Base-by-base conservation (phyloP, 768 basidiomycete species). In the Lentinula boryana region DNA sequence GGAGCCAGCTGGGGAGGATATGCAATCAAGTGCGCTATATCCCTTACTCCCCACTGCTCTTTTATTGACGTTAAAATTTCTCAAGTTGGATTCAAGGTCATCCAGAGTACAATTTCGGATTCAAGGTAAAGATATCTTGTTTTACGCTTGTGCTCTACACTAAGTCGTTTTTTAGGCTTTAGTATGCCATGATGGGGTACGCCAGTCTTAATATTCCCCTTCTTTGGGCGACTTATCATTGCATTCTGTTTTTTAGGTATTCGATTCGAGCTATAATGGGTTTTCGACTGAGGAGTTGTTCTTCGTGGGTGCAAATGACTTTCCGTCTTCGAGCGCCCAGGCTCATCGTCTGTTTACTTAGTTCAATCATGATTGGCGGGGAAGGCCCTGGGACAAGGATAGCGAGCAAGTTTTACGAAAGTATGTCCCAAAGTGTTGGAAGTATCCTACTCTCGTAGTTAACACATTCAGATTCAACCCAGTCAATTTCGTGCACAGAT, bases 51-150 rank as follows among this genome's bases (percentile, higher is more conserved):
- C 51, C 21, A 38, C 8, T 23, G 48, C 41, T 33, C 40, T 56
- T 59, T 16, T 63, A 59, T 13, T 16, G 33, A 52, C 56, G 2
- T 43, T 60, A 58, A 56, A 15, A 9, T 36, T 54, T 21, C 9
- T 38, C 32, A 51, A 96, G 94, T 71, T 97, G 93, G 93, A 95
- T 97, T 58, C 91, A 96, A 74, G 93, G 94, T 0, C 92, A 97
- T 69, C 91, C 91, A 9, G 93, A 96, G 66, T 92, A 80, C 63
- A 87, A 82, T 3, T 93, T 94, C 69, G 82, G 83, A 21, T 97
- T 98, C 80, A 97, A 95, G 75, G 80, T 53, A 9, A n/a, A 3
- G 23, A 5, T 18, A 27, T 15, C 5, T 44, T 13, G 18, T n/a
- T 57, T 44, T 18, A 5, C 31, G 7, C 35, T 10, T 6, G 27